Evolutionary conservation across 2,329 filamentous ascomycete species (phyloP), one percentile per base, ranked within the genome.

Genomic region (Calonectria honghensis): DNA sequence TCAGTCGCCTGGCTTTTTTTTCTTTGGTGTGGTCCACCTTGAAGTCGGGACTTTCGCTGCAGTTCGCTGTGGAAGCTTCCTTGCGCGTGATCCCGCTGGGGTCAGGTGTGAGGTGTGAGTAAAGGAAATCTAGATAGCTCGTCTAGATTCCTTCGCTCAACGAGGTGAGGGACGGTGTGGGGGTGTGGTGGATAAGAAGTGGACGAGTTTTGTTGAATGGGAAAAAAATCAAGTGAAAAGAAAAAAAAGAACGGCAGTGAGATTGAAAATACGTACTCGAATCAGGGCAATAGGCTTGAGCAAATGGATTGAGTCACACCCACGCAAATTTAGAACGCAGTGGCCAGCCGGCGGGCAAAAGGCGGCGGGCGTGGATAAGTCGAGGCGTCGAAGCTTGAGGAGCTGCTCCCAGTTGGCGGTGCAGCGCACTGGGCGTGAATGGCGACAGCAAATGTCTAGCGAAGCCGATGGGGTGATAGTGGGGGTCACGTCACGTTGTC

Each of bases 401-500:
- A 54, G 10, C 45, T 61, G 54, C 29, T 57, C 61, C 50, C 27
- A 31, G 70, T 20, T 50, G 50, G 37, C 16, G n/a, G 50, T 48
- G 35, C 54, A 32, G 37, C 35, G 54, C 67, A 39, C 32, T 61
- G 73, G 69, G 59, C 45, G 65, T 61, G 72, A 35, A 39, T 54
- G 75, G 70, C 54, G 29, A 41, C 37, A 29, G 31, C 29, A 61
- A 59, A 51, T 64, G 70, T 51, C 59, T 72, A 76, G 77, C 69
- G 73, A 71, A 63, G 52, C 35, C 63, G 63, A 80, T 80, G 74
- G 79, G 77, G 76, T 80, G 79, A 80, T 75, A 37, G 79, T 80
- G 79, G 79, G 79, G 79, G 79, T 79, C 75, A 75, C 72, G 76
- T 79, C 79, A 79, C 79, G 79, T 80, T 80, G 79, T 80, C 72